These are phyloP conservation scores for Purshia tridentata DNA, from an alignment of 306 rosid species.

Conservation along the genomic window DNA sequence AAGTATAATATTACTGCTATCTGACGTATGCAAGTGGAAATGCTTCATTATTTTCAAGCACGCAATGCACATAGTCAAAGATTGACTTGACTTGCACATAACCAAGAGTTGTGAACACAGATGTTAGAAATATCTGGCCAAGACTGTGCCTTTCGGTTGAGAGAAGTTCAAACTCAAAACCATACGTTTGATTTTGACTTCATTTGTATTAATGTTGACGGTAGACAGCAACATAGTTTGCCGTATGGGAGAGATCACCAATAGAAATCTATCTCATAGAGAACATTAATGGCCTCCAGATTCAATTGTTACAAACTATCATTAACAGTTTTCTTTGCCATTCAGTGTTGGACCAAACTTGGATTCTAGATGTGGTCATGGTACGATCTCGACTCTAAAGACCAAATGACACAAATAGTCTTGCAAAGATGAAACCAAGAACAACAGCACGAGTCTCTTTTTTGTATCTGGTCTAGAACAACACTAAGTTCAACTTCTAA, in stretches of 20 bases:
- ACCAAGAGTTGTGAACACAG: background rate
- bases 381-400: background rate
- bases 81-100: background rate
- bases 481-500: background rate
- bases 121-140: background rate
- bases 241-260: constrained; percentile 3
- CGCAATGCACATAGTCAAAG: background rate
- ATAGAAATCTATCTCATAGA: background rate
- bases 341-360: background rate
- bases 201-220: background rate
- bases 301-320: background rate
- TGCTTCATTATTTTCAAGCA: background rate
- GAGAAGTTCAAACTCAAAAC: background rate
- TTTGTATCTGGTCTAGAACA: background rate
- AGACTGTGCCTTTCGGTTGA: background rate
- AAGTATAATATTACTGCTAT: too few relatives aligned
- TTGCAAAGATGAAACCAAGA: background rate
- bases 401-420: background rate
- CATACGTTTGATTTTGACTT: background rate
- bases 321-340: background rate
- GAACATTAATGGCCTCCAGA: too few relatives aligned
- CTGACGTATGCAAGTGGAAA: background rate
- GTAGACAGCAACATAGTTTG: background rate
- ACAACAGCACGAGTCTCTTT: background rate
- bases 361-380: background rate